Evolutionary conservation across 805 yeast species (phyloP), one percentile per base, ranked within the genome.

Genomic region (Kazachstania africana): DNA sequence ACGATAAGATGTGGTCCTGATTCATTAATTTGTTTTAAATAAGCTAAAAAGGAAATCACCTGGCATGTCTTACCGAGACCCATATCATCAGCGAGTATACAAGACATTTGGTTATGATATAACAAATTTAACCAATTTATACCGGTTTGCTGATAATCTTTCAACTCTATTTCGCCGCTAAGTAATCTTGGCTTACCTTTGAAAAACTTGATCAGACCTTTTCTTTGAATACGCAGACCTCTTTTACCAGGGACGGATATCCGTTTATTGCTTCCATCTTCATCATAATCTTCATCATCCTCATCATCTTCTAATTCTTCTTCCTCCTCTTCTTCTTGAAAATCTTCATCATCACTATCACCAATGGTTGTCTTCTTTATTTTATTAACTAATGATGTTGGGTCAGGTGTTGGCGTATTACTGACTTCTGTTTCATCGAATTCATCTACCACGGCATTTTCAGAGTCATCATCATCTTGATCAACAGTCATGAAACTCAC

Each of bases 51-150:
- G 6, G 96, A 70, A 57, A 91, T 88, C 20, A 91, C 95, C 59
- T 91, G 97, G 53, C 94, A 80, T 0, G 98, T 91, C 53, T 91
- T 91, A 37, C 99, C 99, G 29, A 91, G 64, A 4, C 94, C 99
- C 99, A 91, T 91, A 54, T 91, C 99, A 60, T 91, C 99, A 0
- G 98, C 99, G 29, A 91, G 63, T 35, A 91, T 91, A 59, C 98
- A 87, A 5, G 95, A 84, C 35, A 91, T 64, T 12, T 74, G 68
- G 48, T 79, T 74, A 36, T 72, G 73, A 53, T 88, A 91, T 19
- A 91, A 63, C 33, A 88, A 55, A 39, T 76, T 68, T 33, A 91
- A 63, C 99, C 99, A 91, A 53, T 91, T 91, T 32, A 91, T 60
- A 28, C 99, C 99, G n/a, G 87, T 94, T 45, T 85, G 91, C 61